phyloP scores from a whole-genome alignment of 768 basidiomycete species.

The Fomitopsis serialis region DNA sequence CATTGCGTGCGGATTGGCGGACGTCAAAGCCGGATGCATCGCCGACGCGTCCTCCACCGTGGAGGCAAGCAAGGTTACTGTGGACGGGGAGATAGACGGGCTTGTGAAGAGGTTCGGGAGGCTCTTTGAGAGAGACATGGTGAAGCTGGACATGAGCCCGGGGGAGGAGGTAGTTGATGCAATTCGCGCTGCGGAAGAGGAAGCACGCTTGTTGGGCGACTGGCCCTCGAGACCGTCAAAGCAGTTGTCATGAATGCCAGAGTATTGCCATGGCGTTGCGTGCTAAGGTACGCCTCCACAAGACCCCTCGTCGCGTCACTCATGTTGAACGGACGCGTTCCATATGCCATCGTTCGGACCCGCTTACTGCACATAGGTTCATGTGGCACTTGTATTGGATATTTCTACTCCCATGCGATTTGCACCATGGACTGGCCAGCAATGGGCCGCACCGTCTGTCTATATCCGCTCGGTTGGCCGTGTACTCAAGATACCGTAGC shows the following conservation, averaged over 20 bases:
- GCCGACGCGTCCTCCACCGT: slow-evolving; percentile 27
- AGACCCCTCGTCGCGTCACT: no score
- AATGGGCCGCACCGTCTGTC: no score
- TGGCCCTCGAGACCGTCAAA: slow-evolving; percentile 8
- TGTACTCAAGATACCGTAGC: no score
- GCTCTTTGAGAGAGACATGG: slow-evolving; percentile 25
- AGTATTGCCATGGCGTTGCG: not conserved
- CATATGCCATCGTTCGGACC: no score
- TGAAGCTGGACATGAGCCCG: slow-evolving; percentile 15
- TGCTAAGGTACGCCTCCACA: not conserved
- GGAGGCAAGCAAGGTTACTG: slow-evolving; percentile 30
- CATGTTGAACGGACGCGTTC: no score
- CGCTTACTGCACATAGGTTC: no score
- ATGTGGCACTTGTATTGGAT: no score
- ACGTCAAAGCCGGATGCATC: slow-evolving; percentile 75
- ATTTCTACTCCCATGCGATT: no score
- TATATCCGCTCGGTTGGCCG: no score
- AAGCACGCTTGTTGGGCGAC: slow-evolving; percentile 9
- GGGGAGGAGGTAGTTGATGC: slow-evolving; percentile 19
- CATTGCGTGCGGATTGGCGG: slow-evolving; percentile 85
- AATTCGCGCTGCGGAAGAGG: slow-evolving; percentile 19
- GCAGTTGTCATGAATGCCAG: not conserved
- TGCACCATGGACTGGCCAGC: no score
- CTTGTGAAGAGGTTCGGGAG: slow-evolving; percentile 29
- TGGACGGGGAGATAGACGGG: slow-evolving; percentile 48